These are phyloP conservation scores for Coemansia sp. DNA, from an alignment of 192 early-diverging fungal genomes.

Conservation along the genomic window DNA sequence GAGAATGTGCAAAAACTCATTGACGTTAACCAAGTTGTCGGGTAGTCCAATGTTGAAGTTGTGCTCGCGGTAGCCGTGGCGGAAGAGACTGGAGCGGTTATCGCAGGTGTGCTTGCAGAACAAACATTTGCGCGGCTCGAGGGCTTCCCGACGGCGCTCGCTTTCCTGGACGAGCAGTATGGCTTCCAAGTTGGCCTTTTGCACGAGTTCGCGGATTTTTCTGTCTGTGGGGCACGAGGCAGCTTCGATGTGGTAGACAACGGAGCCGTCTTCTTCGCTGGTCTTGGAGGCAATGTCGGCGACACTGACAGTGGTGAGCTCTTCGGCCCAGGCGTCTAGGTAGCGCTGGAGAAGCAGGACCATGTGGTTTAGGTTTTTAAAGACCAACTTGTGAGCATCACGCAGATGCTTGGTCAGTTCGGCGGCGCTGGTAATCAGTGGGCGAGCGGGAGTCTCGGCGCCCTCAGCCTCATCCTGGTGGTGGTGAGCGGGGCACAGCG, in stretches of 20 bases:
- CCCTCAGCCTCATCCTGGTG: neutral
- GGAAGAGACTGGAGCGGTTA: constrained; percentile 73
- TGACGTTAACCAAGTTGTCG: constrained; percentile 86
- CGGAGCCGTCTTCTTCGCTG: constrained; percentile 14
- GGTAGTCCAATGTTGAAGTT: constrained; percentile 92
- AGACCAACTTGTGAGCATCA: constrained; percentile 62
- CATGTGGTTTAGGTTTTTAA: constrained; percentile 78
- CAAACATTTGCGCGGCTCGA: constrained; percentile 78
- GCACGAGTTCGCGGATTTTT: constrained; percentile 72
- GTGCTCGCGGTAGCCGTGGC: constrained; percentile 90
- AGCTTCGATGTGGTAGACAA: constrained; percentile 59
- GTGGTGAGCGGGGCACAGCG: constrained; percentile 61
- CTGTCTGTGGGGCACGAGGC: constrained; percentile 60
- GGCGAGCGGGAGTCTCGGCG: neutral
- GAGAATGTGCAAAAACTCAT: constrained; percentile 79
- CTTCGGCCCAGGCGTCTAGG: constrained; percentile 71
- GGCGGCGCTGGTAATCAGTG: constrained; percentile 62
- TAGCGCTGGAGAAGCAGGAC: constrained; percentile 77
- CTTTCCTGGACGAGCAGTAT: constrained; percentile 73
- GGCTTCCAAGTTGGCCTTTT: constrained; percentile 69
- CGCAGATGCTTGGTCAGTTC: constrained; percentile 69
- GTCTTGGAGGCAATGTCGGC: constrained; percentile 16
- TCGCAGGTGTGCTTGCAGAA: constrained; percentile 87
- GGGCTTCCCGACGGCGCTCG: constrained; percentile 70
- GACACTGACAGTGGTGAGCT: constrained; percentile 35